phyloP scores from a whole-genome alignment of 495 filamentous ascomycete species.

The Penicillium crystallinum region DNA sequence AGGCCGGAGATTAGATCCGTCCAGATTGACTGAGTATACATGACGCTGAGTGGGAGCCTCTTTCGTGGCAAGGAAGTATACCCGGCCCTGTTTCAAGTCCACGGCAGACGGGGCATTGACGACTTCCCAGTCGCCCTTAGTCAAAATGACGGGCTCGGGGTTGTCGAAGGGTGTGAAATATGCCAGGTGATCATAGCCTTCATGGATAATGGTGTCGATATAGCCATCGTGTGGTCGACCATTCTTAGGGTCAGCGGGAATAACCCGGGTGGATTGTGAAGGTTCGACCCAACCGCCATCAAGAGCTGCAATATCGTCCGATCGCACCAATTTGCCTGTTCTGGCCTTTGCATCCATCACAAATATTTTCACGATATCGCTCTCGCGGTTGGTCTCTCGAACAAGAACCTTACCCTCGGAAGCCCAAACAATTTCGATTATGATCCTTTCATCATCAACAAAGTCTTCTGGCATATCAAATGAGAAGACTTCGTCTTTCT shows the following conservation, averaged over 20 bases:
- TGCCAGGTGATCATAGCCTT: slow-evolving; percentile 84
- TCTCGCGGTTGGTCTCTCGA: slow-evolving; percentile 90
- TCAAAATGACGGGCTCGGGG: slow-evolving; percentile 73
- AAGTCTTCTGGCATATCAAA: slow-evolving; percentile 77
- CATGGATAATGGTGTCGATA: slow-evolving; percentile 82
- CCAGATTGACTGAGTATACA: slow-evolving; percentile 82
- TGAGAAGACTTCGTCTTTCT: slow-evolving; percentile 70
- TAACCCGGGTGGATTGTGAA: slow-evolving; percentile 75
- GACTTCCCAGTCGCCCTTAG: slow-evolving; percentile 89
- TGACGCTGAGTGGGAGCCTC: slow-evolving; percentile 84
- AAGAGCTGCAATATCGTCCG: slow-evolving; percentile 67
- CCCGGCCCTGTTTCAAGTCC: slow-evolving; percentile 75
- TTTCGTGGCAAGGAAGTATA: slow-evolving; percentile 88
- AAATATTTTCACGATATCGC: slow-evolving; percentile 79
- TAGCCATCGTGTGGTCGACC: slow-evolving; percentile 82
- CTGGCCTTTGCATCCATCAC: slow-evolving; percentile 73
- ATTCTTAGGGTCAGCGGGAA: slow-evolving; percentile 76
- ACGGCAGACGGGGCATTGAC: slow-evolving; percentile 82
- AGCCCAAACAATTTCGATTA: slow-evolving; percentile 92
- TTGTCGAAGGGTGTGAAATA: slow-evolving; percentile 94
- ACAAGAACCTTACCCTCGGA: slow-evolving; percentile 71
- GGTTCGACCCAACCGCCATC: slow-evolving; percentile 99
- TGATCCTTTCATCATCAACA: slow-evolving; percentile 73
- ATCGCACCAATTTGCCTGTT: slow-evolving; percentile 73
- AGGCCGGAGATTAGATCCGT: slow-evolving; percentile 62